phyloP scores from a whole-genome alignment of 2,329 filamentous ascomycete species.

The Alternaria ventricosa region DNA sequence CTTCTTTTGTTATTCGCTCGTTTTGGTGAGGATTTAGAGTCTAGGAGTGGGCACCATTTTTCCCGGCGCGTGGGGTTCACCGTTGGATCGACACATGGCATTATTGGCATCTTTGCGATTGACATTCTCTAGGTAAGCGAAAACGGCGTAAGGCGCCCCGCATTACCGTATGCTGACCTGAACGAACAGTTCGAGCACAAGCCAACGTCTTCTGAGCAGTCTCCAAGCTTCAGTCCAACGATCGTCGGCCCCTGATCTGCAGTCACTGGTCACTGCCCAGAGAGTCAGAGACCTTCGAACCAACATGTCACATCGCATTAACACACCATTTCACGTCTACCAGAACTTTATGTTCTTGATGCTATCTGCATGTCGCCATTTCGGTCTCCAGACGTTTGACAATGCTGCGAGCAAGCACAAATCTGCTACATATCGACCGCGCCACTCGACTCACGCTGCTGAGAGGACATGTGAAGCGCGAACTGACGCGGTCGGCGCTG shows the following conservation, averaged over 20 bases:
- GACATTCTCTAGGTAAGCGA: background rate
- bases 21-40: too few species aligned
- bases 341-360: background rate
- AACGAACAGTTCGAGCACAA: background rate
- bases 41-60: too few species aligned
- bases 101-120: background rate
- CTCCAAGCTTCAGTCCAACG: background rate
- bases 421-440: background rate
- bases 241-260: background rate
- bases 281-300: background rate
- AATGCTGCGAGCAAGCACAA: background rate
- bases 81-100: background rate
- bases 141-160: background rate
- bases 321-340: background rate
- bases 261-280: background rate
- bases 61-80: background rate
- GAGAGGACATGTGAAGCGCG: background rate
- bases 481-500: background rate
- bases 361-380: background rate
- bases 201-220: background rate
- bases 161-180: background rate
- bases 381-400: accelerated
- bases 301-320: background rate
- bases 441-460: background rate
- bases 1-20: too few species aligned